Conservation (phyloP, 331 rosid species). For the Prunus yedoensis region DNA sequence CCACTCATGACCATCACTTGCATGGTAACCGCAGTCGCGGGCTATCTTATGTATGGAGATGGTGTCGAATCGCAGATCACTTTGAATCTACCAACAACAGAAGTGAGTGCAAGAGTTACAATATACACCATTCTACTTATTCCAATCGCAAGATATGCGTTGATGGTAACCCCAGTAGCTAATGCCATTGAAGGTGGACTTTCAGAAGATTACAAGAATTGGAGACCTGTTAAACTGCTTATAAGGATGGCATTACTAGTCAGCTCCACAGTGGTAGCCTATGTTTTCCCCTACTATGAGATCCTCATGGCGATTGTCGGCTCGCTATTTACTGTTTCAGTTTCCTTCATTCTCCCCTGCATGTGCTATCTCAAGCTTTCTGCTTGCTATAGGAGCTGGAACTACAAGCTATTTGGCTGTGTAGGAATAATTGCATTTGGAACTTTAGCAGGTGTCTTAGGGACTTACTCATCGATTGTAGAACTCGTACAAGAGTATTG, state of each 20-base stretch:
- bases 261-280: slow-evolving; percentile 3
- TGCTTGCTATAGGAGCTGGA: neutral
- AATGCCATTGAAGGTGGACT: slow-evolving; percentile 16
- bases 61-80: slow-evolving; percentile 13
- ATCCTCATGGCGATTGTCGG: slow-evolving; percentile 10
- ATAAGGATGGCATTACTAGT: slow-evolving; percentile 4
- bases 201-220: neutral
- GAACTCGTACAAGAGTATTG: neutral
- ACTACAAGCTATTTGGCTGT: neutral
- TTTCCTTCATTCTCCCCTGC: slow-evolving; percentile 6
- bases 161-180: slow-evolving; percentile 13
- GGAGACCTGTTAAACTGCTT: neutral
- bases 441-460: neutral
- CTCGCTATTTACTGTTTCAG: neutral
- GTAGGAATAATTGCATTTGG: neutral
- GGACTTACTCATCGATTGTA: neutral
- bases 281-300: slow-evolving; percentile 13
- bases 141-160: slow-evolving; percentile 4
- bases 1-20: slow-evolving; percentile 1
- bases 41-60: slow-evolving; percentile 16
- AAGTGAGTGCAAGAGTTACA: slow-evolving; percentile 6
- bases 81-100: slow-evolving; percentile 14
- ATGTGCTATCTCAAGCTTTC: slow-evolving; percentile 8
- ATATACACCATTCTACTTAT: slow-evolving; percentile 8
- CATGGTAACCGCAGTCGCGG: neutral